Evolutionary conservation across 306 rosid species (phyloP).

Genomic region (Sindora glabra): DNA sequence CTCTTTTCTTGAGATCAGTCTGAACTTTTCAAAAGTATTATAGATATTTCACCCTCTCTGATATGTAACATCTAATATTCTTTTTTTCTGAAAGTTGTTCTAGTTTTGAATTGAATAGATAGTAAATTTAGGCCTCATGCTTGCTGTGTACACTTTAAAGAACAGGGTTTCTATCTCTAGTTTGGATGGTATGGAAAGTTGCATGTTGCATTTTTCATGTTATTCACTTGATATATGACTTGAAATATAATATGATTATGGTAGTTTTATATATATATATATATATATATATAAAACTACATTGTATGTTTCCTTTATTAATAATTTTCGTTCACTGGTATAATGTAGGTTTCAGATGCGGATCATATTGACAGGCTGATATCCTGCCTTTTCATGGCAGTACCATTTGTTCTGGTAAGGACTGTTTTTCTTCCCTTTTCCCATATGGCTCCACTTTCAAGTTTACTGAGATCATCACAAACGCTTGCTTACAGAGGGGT

Average conservation of each 20-base stretch:
- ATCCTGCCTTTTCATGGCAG: constrained; percentile 87
- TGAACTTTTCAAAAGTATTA: too few species aligned
- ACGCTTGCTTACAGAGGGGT: constrained; percentile 54
- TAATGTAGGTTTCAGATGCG: constrained; percentile 77
- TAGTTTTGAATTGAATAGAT: background rate
- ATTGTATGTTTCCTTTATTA: background rate
- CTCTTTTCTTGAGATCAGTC: too few species aligned
- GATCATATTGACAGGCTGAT: constrained; percentile 89
- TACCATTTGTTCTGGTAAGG: constrained; percentile 89
- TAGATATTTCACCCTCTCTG: too few species aligned
- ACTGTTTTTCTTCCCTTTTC: background rate
- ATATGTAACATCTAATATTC: too few species aligned
- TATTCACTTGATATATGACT: background rate
- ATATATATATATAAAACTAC: too few species aligned
- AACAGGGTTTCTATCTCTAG: too few species aligned
- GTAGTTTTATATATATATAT: too few species aligned
- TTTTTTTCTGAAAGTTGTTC: background rate
- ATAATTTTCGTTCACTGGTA: background rate
- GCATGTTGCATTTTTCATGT: background rate
- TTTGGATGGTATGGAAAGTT: too few species aligned
- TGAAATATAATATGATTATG: background rate
- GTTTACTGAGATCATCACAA: constrained; percentile 1
- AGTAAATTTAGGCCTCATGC: background rate
- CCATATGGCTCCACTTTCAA: background rate
- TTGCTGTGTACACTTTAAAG: too few species aligned